Conservation (phyloP, 1,284 basidiomycete genomes). For the Kwoniella shivajii region DNA sequence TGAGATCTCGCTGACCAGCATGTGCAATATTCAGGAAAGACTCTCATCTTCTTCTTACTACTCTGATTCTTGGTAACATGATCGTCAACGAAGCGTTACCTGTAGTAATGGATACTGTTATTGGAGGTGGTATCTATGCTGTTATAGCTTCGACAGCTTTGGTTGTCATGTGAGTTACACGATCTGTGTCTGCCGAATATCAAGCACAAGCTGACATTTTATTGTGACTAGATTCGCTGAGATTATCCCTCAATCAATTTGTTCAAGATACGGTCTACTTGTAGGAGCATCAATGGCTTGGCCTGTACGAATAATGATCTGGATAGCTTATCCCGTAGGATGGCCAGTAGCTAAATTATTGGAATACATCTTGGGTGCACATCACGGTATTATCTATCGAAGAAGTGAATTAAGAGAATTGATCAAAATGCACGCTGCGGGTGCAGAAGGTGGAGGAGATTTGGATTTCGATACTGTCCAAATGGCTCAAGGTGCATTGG, state of each 20-base stretch:
- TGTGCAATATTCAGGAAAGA: slow-evolving; percentile 58
- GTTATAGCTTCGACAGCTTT: slow-evolving; percentile 77
- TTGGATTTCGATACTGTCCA: slow-evolving; percentile 72
- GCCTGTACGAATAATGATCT: slow-evolving; percentile 68
- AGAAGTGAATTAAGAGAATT: slow-evolving; percentile 67
- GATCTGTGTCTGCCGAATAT: background rate
- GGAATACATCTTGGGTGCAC: slow-evolving; percentile 70
- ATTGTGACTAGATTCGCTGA: slow-evolving; percentile 30
- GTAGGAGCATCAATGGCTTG: slow-evolving; percentile 86
- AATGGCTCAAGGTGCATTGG: slow-evolving; percentile 73
- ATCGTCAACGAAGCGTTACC: slow-evolving; percentile 86
- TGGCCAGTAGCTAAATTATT: slow-evolving; percentile 85
- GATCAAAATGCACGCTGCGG: slow-evolving; percentile 68
- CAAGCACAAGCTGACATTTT: background rate
- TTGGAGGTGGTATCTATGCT: slow-evolving; percentile 76
- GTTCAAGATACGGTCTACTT: slow-evolving; percentile 86
- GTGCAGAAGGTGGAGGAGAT: slow-evolving; percentile 66
- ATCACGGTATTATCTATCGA: slow-evolving; percentile 58
- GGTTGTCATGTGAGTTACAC: slow-evolving; percentile 72
- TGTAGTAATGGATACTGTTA: slow-evolving; percentile 77
- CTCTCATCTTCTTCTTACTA: slow-evolving; percentile 79
- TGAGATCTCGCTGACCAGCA: background rate
- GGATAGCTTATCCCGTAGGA: slow-evolving; percentile 66
- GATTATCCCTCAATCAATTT: slow-evolving; percentile 66
- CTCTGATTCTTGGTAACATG: slow-evolving; percentile 81